Conservation (phyloP, 768 basidiomycete species). For the Cantharellus anzutake region DNA sequence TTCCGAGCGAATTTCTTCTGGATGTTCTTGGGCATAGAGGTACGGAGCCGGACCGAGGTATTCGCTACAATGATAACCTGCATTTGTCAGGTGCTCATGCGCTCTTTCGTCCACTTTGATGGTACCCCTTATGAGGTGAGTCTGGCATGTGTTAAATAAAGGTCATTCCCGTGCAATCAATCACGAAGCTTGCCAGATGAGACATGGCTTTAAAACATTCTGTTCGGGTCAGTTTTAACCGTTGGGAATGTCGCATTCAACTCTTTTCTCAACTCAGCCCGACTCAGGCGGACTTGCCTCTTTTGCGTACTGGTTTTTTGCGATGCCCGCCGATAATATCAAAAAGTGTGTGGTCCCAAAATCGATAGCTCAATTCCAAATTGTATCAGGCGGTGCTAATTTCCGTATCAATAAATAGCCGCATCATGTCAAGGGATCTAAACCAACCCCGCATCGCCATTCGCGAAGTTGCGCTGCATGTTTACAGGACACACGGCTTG, state of each 20-base stretch:
- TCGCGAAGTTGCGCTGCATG: constrained; percentile 28
- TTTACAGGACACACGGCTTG: constrained; percentile 33
- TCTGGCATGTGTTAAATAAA: not conserved
- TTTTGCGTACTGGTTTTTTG: constrained; percentile 48
- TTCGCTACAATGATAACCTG: not conserved
- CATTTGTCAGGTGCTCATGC: constrained; percentile 34
- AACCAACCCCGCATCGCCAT: constrained; percentile 27
- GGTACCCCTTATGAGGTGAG: constrained; percentile 43
- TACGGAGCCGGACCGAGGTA: constrained; percentile 10
- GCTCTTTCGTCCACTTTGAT: constrained; percentile 31
- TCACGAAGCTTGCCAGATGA: constrained; percentile 25
- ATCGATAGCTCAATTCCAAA: not conserved
- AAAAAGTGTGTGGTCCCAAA: constrained; percentile 40
- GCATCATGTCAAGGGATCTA: constrained; percentile 41
- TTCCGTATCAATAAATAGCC: constrained; percentile 21
- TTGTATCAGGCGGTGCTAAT: not conserved
- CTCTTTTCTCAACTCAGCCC: no score
- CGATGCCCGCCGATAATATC: constrained; percentile 59
- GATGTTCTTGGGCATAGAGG: constrained; percentile 62
- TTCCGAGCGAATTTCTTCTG: constrained; percentile 61
- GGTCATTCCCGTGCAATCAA: not conserved
- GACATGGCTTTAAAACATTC: constrained; percentile 40
- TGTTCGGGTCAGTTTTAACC: constrained; percentile 1
- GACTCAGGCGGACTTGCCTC: constrained; percentile 43
- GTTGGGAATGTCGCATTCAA: no score